These are phyloP conservation scores for Picea glauca DNA, from an alignment of 75 land plant genomes.

Conservation along the genomic window DNA sequence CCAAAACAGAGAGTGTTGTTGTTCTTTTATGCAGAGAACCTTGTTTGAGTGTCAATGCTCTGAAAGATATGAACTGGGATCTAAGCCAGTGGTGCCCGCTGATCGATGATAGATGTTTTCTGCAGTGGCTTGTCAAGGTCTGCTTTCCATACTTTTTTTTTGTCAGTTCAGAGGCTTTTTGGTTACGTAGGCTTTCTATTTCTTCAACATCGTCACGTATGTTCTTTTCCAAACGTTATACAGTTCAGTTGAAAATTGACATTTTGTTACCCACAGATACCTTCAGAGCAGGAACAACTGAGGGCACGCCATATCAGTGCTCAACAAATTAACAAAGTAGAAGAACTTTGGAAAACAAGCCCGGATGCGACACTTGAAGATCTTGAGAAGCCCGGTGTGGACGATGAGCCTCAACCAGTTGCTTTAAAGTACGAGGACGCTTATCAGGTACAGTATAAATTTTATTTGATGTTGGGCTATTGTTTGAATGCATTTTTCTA, in stretches of 20 bases:
- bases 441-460: conserved; percentile 67
- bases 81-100: conserved; percentile 96
- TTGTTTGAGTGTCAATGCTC: conserved; percentile 89
- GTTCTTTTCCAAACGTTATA: no score
- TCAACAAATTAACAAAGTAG: conserved; percentile 98
- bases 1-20: conserved; percentile 97
- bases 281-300: conserved; percentile 98
- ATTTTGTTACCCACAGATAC: conserved; percentile 50
- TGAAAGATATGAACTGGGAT: conserved; percentile 99
- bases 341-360: conserved; percentile 98
- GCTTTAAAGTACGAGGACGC: conserved; percentile 98
- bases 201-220: no score
- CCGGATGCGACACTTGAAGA: conserved; percentile 99
- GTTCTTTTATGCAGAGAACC: conserved; percentile 96
- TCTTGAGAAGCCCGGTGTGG: conserved; percentile 99
- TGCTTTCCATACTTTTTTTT: neutral
- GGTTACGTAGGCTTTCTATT: neutral
- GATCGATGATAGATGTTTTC: conserved; percentile 97
- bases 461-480: neutral
- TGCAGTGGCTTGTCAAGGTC: conserved; percentile 99
- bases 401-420: conserved; percentile 97
- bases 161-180: no score
- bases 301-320: conserved; percentile 98
- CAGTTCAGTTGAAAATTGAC: no score
- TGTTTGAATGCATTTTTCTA: neutral